Conservation (phyloP, 257 asterid species). For the Striga asiatica region DNA sequence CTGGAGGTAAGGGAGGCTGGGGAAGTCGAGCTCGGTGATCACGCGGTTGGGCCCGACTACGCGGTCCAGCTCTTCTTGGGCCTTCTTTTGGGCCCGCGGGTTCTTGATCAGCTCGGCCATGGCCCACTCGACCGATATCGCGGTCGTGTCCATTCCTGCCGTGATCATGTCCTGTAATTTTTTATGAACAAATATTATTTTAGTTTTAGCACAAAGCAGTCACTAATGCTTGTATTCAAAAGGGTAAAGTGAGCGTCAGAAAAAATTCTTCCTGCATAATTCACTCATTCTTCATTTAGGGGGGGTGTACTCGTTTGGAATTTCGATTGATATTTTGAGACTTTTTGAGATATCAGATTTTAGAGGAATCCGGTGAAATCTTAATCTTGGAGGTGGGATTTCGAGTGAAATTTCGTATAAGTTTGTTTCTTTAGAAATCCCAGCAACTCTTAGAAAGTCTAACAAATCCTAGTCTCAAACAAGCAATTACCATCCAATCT, state of each 20-base stretch:
- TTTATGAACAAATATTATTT: neutral
- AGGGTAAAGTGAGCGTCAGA: neutral
- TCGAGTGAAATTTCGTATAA: too few species aligned
- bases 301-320: too few species aligned
- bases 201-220: neutral
- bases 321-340: too few species aligned
- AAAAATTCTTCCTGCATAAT: neutral
- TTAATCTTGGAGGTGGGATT: too few species aligned
- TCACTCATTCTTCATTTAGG: too few species aligned
- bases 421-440: too few species aligned
- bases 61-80: conserved; percentile 60
- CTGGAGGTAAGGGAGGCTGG: conserved; percentile 55
- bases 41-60: conserved; percentile 42
- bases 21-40: conserved; percentile 50
- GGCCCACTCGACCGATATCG: conserved; percentile 78
- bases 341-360: too few species aligned
- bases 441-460: too few species aligned
- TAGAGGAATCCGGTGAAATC: too few species aligned
- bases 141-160: conserved; percentile 69
- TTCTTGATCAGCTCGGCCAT: conserved; percentile 79
- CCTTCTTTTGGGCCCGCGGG: conserved; percentile 52
- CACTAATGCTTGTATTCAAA: neutral
- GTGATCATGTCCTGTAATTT: conserved; percentile 60
- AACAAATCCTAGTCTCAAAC: too few species aligned
- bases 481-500: too few species aligned